Conservation (phyloP, 768 basidiomycete species). For the Saitozyma sp. region DNA sequence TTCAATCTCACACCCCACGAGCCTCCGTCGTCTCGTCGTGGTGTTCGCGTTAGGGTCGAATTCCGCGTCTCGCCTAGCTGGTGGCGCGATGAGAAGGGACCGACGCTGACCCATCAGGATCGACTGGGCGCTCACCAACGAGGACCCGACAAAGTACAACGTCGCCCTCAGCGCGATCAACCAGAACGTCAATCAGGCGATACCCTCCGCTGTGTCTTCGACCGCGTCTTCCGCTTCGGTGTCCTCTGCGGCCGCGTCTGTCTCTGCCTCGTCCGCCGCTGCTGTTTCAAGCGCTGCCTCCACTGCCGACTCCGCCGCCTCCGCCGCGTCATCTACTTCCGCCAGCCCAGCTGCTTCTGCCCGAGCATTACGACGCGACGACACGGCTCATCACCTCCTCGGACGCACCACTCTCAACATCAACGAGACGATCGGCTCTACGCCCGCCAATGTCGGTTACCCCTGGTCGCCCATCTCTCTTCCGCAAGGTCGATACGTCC, state of each 20-base stretch:
- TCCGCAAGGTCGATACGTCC: conserved; percentile 26
- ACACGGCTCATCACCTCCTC: background rate
- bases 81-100: background rate
- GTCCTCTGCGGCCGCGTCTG: background rate
- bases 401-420: conserved; percentile 16
- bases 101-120: conserved; percentile 1
- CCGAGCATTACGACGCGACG: conserved; percentile 5
- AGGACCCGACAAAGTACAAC: conserved; percentile 7
- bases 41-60: background rate
- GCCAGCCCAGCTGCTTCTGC: conserved; percentile 2
- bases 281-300: conserved; percentile 7
- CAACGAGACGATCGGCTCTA: conserved; percentile 23
- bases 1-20: background rate
- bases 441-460: conserved; percentile 19
- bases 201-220: conserved; percentile 9
- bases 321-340: conserved; percentile 7
- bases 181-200: conserved; percentile 12
- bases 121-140: conserved; percentile 11
- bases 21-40: background rate
- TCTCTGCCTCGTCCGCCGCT: background rate
- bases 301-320: conserved; percentile 1
- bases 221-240: conserved; percentile 6
- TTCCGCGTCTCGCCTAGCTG: background rate
- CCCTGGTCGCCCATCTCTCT: conserved; percentile 20
- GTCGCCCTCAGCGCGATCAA: conserved; percentile 13